Base-by-base conservation (phyloP, 2,329 filamentous ascomycete species). In the Cercospora zeina region DNA sequence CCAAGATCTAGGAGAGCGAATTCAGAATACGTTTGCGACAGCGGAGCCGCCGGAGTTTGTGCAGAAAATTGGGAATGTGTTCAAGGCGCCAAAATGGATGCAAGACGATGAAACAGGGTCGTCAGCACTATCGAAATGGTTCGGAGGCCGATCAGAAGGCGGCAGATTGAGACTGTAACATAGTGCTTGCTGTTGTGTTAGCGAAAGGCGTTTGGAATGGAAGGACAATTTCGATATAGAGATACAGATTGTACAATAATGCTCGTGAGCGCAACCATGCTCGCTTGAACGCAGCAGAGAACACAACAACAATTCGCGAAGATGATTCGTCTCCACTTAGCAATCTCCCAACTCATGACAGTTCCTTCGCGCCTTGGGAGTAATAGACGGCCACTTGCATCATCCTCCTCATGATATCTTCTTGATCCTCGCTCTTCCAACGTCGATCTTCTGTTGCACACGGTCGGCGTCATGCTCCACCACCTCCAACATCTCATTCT, bases 21-120 rank as follows among this genome's bases (percentile, higher is more conserved):
- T 99, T 69, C 90, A 88, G 76, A 99, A 99, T 72, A 97, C 95
- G 0, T 86, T 97, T 57, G 93, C 97, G 64, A 89, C 87, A 0
- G 83, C 91, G 1, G 89, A 92, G 57, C 83, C 88, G 31, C 93
- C 95, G 0, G 87, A 87, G 66, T 97, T 65, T 54, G 79, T 96
- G 66, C 84, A 87, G 69, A 88, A 90, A 27, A 80, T 91, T 30
- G 84, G 86, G 1, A 82, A 85, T 62, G 84, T 83, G 8, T 85
- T 93, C 75, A 90, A 88, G 75, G 85, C 88, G 72, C 91, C 91
- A 4, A 89, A 87, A 70, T 96, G 91, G 91, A 89, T 95, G 85
- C 59, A 66, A 21, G 55, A 65, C 4, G 66, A 68, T 37, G 65
- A 67, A 8, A 60, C 54, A 5, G 68, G 65, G n/a, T 62, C 60